phyloP scores from a whole-genome alignment of 73 alveolate species.

The Symbiodinium pilosum region DNA sequence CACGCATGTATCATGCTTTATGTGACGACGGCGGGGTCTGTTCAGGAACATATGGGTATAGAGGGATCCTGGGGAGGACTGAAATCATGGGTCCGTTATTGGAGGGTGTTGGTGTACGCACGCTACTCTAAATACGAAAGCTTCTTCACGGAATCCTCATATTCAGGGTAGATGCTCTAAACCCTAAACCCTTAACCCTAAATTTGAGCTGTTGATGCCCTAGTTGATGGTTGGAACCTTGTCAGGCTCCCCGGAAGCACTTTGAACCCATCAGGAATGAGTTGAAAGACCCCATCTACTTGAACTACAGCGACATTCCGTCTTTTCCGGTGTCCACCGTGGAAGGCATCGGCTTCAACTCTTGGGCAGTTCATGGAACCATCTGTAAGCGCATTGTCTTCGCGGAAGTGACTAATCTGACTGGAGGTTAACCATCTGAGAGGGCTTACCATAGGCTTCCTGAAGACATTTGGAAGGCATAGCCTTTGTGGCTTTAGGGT shows the following conservation, averaged over 20 bases:
- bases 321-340: conserved; percentile 56
- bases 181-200: neutral
- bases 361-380: no score
- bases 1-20: neutral
- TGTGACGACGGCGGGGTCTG: neutral
- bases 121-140: no score
- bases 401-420: no score
- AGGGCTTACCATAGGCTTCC: no score
- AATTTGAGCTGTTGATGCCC: neutral
- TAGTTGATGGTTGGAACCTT: neutral
- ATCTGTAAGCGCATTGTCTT: no score
- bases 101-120: no score
- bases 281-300: conserved; percentile 29
- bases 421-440: no score
- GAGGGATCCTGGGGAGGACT: no score
- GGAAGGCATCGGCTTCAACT: neutral
- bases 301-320: conserved; percentile 63
- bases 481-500: neutral
- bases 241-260: no score
- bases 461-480: neutral
- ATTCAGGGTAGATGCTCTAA: no score
- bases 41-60: neutral
- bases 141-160: no score
- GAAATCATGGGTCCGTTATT: no score
- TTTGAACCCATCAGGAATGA: conserved; percentile 26